Evolutionary conservation across 306 rosid species (phyloP).

Genomic region (Inga oerstediana): DNA sequence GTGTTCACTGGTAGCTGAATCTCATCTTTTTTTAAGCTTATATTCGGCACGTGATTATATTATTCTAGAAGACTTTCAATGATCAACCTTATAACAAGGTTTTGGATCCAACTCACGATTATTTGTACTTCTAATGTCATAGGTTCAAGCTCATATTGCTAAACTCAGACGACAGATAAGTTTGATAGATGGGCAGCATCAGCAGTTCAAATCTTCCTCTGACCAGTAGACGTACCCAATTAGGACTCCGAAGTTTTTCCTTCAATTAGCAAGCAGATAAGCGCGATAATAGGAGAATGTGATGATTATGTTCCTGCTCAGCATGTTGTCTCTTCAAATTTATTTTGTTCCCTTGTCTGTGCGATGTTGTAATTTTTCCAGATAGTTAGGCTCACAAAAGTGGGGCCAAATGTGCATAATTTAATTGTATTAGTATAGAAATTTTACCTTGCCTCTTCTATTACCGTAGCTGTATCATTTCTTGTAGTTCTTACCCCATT

Average conservation of each 20-base stretch:
- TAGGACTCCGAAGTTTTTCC: constrained; percentile 14
- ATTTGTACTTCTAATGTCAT: constrained; percentile 1
- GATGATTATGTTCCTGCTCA: not conserved
- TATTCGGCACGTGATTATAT: not conserved
- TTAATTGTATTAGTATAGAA: not conserved
- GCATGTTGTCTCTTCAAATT: not conserved
- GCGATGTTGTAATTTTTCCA: not conserved
- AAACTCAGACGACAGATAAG: constrained; percentile 49
- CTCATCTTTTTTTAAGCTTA: constrained; percentile 5
- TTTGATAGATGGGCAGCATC: constrained; percentile 48
- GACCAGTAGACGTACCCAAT: constrained; percentile 41
- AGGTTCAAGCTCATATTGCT: constrained; percentile 62
- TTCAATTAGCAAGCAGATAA: constrained; percentile 12
- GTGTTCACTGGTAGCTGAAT: not conserved
- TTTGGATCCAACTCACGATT: constrained; percentile 2
- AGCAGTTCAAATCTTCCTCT: constrained; percentile 38
- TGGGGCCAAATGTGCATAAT: constrained; percentile 7
- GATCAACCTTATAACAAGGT: not conserved
- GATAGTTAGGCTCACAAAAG: not conserved
- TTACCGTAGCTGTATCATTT: not conserved
- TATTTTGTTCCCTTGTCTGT: not conserved
- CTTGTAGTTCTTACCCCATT: not conserved
- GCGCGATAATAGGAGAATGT: not conserved
- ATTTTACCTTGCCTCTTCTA: not conserved
- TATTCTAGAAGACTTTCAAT: not conserved